Conservation (phyloP, 2,329 filamentous ascomycete genomes). For the Sclerotinia sclerotiorum region DNA sequence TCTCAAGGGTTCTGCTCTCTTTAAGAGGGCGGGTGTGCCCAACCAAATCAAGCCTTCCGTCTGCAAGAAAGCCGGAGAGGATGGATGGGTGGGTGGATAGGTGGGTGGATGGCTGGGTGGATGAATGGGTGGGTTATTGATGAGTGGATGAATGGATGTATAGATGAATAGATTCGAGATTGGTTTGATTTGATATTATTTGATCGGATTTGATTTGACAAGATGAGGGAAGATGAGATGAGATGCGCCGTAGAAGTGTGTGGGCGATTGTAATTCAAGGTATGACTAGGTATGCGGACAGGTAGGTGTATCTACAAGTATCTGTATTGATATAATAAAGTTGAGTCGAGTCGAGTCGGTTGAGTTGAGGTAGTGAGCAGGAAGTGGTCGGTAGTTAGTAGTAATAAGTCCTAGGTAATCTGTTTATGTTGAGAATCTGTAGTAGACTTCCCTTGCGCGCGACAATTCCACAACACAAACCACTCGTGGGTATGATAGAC, state of each 20-base stretch:
- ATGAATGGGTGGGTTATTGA: too few species aligned
- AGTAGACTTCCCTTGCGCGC: background rate
- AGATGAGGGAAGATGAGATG: background rate
- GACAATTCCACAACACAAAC: background rate
- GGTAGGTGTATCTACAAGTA: background rate
- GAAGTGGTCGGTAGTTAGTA: background rate
- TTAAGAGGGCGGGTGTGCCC: slow-evolving; percentile 14
- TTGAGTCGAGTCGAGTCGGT: background rate
- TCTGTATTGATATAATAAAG: background rate
- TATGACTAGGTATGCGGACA: background rate
- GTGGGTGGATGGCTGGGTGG: too few species aligned
- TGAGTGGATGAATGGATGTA: too few species aligned
- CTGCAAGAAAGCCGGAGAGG: background rate
- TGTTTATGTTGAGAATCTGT: background rate
- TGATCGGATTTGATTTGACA: background rate
- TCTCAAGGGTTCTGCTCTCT: background rate
- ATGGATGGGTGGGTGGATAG: background rate
- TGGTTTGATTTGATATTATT: background rate
- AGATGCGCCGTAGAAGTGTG: background rate
- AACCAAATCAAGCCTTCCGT: slow-evolving; percentile 14
- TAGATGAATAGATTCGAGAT: background rate
- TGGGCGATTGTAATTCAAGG: background rate
- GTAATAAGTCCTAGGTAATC: background rate
- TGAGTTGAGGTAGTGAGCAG: background rate
- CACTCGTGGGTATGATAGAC: background rate